Conservation (phyloP, 73 alveolate genomes). For the Loxodes magnus region DNA sequence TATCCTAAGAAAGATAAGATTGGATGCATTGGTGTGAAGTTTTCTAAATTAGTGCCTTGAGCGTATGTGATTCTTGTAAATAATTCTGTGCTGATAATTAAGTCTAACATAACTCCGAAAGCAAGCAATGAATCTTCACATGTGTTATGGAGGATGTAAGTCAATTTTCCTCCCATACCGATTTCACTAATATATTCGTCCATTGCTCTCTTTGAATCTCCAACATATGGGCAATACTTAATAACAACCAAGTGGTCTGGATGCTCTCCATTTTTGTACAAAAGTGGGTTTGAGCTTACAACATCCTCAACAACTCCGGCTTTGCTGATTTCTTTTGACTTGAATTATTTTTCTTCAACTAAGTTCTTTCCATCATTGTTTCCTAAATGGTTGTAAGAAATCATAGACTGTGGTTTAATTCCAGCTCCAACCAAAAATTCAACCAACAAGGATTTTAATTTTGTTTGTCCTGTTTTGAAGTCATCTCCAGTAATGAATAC, state of each 20-base stretch:
- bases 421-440: slow-evolving; percentile 65
- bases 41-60: slow-evolving; percentile 1
- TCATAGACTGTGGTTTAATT: slow-evolving; percentile 51
- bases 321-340: slow-evolving; percentile 80
- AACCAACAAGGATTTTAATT: slow-evolving; percentile 63
- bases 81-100: slow-evolving; percentile 70
- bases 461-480: slow-evolving; percentile 83
- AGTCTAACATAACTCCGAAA: slow-evolving; percentile 82
- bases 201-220: slow-evolving; percentile 93
- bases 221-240: slow-evolving; percentile 88
- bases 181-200: slow-evolving; percentile 89
- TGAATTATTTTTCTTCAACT: slow-evolving; percentile 72
- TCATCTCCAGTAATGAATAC: slow-evolving; percentile 63
- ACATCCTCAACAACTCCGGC: slow-evolving; percentile 91
- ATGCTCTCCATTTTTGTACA: slow-evolving; percentile 64
- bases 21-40: slow-evolving; percentile 51
- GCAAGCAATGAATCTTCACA: slow-evolving; percentile 95
- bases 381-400: slow-evolving; percentile 91
- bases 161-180: slow-evolving; percentile 87
- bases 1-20: slow-evolving; percentile 55
- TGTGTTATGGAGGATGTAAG: slow-evolving; percentile 75
- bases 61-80: slow-evolving; percentile 45
- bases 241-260: slow-evolving; percentile 90
- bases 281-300: slow-evolving; percentile 61
- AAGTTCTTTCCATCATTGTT: slow-evolving; percentile 93